Evolutionary conservation across 73 alveolate species (phyloP), one percentile per base, ranked within the genome.

Genomic region (Paramecium sonneborni): DNA sequence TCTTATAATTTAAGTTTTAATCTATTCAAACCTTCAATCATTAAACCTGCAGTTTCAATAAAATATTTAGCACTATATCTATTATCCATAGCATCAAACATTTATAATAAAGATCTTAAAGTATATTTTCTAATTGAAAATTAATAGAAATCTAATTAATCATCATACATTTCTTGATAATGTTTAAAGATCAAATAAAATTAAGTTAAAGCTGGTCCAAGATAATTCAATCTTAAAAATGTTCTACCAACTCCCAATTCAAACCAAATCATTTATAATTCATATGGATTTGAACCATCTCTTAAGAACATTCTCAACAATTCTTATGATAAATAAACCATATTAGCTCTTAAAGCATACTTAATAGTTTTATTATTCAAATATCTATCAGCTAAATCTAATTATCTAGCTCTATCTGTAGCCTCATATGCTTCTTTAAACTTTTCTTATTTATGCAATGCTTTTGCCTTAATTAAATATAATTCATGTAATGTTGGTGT

Each of bases 361-460:
- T 95, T 97, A 0, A 98, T 96, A 55, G 97, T 96, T 52, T 96
- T 96, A 21, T 98, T 98, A 92, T 98, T 98, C 57, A 97, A 95
- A 92, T 95, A 96, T 92, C 99, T 95, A 92, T 98, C 99, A 37
- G 99, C 98, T 86, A 96, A 93, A 95, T 98, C 99, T 58, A 98
- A 88, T 46, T 94, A 92, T 92, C 97, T 93, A 3, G 99, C 99
- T 72, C 56, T 95, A 6, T 95, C 97, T 92, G 95, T 95, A 8
- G 96, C 92, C 46, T 68, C 86, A 37, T 94, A 95, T 3, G 98
- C 98, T 37, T 93, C 97, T 35, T 92, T 86, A 44, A 44, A 90
- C 85, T 94, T 95, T 86, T 96, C 97, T 76, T 94, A 92, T 87
- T 93, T 95, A 76, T 93, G 93, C 62, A 92, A 95, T 43, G 96